Percentiles rank a stretch among this genome's conserved stretches.
Conservation (phyloP, 768 basidiomycete species). For the Termitomyces heimii region DNA sequence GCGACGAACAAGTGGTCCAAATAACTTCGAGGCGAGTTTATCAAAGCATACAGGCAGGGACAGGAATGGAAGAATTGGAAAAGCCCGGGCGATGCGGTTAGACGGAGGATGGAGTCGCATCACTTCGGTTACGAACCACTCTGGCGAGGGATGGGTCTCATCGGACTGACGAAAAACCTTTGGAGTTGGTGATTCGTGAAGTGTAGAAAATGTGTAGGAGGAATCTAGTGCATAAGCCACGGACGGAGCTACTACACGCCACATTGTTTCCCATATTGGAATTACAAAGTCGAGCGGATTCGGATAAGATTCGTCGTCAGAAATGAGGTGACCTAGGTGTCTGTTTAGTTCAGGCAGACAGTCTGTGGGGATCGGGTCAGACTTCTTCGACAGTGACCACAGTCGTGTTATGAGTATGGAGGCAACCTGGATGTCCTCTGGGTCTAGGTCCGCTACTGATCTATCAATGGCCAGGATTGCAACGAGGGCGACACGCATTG, state of each 20-base stretch:
- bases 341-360: constrained; percentile 28
- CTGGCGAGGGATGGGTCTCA: constrained; percentile 21
- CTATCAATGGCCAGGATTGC: constrained; percentile 31
- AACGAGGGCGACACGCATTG: constrained; percentile 35
- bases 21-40: background rate
- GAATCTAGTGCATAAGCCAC: constrained; percentile 32
- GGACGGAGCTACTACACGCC: constrained; percentile 49
- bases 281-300: constrained; percentile 48
- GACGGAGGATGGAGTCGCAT: constrained; percentile 49
- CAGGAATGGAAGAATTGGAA: background rate
- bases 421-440: constrained; percentile 28
- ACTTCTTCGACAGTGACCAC: constrained; percentile 40
- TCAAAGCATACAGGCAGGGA: background rate
- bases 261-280: constrained; percentile 57
- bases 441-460: constrained; percentile 22
- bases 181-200: constrained; percentile 27
- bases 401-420: constrained; percentile 37
- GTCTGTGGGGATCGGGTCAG: constrained; percentile 21
- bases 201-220: constrained; percentile 25
- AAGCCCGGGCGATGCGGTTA: constrained; percentile 33
- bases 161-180: constrained; percentile 19
- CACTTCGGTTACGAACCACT: constrained; percentile 34
- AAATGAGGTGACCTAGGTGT: constrained; percentile 35
- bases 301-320: constrained; percentile 22
- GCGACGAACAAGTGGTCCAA: constrained; percentile 8